A percentile compares a stretch with the other conserved stretches of the same genome.
phyloP scores from a whole-genome alignment of 441 rosid genomes.

The Adansonia rubrostipa region DNA sequence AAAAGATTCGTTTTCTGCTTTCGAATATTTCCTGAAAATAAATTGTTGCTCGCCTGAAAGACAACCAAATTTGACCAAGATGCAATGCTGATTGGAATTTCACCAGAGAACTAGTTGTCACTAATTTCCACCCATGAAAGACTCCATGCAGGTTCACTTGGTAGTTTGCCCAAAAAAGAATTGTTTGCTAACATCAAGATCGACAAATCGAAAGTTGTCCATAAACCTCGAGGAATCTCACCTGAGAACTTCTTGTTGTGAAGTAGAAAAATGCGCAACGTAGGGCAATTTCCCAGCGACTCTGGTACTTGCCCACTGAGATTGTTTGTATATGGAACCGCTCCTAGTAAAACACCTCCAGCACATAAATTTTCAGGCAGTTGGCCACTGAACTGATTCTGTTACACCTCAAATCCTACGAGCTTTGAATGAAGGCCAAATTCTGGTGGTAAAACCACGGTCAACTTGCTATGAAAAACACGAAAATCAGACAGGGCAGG shows the following conservation, averaged over 20 bases:
- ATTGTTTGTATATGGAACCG: conserved; percentile 62
- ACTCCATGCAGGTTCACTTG: conserved; percentile 61
- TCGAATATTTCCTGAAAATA: conserved; percentile 65
- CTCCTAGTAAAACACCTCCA: conserved; percentile 57
- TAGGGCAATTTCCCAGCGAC: conserved; percentile 64
- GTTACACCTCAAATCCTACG: conserved; percentile 57
- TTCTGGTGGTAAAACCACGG: conserved; percentile 68
- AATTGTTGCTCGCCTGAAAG: conserved; percentile 71
- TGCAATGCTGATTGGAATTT: conserved; percentile 55
- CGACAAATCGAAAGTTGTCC: conserved; percentile 62
- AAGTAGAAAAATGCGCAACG: conserved; percentile 61
- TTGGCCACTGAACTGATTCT: conserved; percentile 66
- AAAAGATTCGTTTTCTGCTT: conserved; percentile 60
- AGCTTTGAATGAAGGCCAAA: conserved; percentile 68
- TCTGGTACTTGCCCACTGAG: conserved; percentile 69
- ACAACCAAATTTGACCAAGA: conserved; percentile 61
- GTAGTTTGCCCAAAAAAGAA: conserved; percentile 69
- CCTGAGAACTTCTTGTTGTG: conserved; percentile 71
- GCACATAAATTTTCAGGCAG: conserved; percentile 72
- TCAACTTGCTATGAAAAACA: conserved; percentile 59
- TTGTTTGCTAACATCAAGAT: conserved; percentile 62
- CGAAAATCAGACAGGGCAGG: conserved; percentile 40
- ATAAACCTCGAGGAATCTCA: conserved; percentile 64
- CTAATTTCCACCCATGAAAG: conserved; percentile 67
- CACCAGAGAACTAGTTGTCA: conserved; percentile 73